Percentiles rank a stretch among this genome's conserved stretches.
Conservation (phyloP, 805 yeast species). For the Komagataella phaffii region DNA sequence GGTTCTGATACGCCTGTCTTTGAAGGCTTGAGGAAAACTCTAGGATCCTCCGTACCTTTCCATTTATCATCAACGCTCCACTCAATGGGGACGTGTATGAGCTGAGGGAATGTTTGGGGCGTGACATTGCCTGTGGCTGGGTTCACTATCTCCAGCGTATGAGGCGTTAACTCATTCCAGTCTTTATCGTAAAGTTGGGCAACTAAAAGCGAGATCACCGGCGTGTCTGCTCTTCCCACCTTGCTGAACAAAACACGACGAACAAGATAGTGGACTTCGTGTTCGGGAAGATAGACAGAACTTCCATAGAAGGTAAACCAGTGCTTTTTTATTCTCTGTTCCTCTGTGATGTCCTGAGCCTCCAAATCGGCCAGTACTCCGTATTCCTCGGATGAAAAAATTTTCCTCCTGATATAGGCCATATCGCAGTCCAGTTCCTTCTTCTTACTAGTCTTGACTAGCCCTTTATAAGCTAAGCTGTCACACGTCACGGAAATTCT, state of each 20-base stretch:
- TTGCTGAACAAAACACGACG: conserved; percentile 20
- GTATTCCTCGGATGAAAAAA: background rate
- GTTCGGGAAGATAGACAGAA: conserved; percentile 24
- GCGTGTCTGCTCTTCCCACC: conserved; percentile 1
- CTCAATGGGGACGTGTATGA: background rate
- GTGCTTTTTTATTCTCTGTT: background rate
- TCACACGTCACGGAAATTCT: background rate
- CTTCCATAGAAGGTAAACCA: conserved; percentile 3
- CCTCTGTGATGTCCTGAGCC: background rate
- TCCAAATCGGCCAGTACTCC: background rate
- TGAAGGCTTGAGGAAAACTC: conserved; percentile 14
- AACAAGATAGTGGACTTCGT: conserved; percentile 26
- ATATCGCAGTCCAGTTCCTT: conserved; percentile 1
- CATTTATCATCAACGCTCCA: conserved; percentile 1
- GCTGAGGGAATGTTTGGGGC: conserved; percentile 1
- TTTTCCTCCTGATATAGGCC: background rate
- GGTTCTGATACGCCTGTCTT: conserved; percentile 24
- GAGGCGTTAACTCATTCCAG: conserved; percentile 20
- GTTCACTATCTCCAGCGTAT: background rate
- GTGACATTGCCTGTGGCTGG: background rate
- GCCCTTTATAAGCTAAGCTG: conserved; percentile 1
- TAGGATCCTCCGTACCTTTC: conserved; percentile 29
- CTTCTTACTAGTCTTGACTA: conserved; percentile 1
- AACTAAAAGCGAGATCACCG: conserved; percentile 2
- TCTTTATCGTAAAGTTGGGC: conserved; percentile 22